These are phyloP conservation scores for Fistulina hepatica DNA, from an alignment of 1,284 basidiomycete genomes.

Conservation along the genomic window DNA sequence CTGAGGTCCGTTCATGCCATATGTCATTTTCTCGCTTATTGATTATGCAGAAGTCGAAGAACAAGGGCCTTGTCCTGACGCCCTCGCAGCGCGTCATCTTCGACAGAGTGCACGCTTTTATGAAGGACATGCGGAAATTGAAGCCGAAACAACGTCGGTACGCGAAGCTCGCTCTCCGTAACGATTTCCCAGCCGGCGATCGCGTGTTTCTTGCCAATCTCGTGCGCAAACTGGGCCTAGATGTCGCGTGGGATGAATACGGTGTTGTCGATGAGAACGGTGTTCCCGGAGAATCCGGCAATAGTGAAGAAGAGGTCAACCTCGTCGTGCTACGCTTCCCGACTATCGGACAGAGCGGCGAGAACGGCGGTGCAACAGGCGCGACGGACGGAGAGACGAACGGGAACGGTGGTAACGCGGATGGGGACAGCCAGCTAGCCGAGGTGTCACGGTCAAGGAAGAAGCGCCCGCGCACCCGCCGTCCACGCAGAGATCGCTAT, in stretches of 20 bases:
- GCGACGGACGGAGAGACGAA: too few species aligned
- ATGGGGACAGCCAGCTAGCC: too few species aligned
- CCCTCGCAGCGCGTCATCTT: constrained; percentile 67
- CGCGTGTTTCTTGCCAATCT: constrained; percentile 67
- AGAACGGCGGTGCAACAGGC: too few species aligned
- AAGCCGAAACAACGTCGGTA: constrained; percentile 37
- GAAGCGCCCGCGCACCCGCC: too few species aligned
- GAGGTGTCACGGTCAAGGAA: too few species aligned
- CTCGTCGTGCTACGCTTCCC: constrained; percentile 20
- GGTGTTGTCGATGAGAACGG: constrained; percentile 57
- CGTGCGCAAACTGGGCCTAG: constrained; percentile 65
- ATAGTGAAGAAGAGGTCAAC: constrained; percentile 26
- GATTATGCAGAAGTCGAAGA: constrained; percentile 35
- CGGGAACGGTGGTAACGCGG: constrained; percentile 5
- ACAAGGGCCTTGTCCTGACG: constrained; percentile 72
- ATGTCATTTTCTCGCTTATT: constrained; percentile 7
- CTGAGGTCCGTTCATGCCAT: not conserved
- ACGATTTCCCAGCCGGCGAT: constrained; percentile 70
- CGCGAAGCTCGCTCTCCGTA: constrained; percentile 53
- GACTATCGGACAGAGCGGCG: too few species aligned
- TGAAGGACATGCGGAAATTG: constrained; percentile 54
- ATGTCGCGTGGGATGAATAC: constrained; percentile 78
- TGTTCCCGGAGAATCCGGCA: constrained; percentile 35
- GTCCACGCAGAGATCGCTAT: too few species aligned
- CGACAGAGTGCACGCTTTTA: constrained; percentile 64